A percentile compares a stretch with the other conserved stretches of the same genome.
phyloP scores from a whole-genome alignment of 768 basidiomycete species.

The Calocera cornea region DNA sequence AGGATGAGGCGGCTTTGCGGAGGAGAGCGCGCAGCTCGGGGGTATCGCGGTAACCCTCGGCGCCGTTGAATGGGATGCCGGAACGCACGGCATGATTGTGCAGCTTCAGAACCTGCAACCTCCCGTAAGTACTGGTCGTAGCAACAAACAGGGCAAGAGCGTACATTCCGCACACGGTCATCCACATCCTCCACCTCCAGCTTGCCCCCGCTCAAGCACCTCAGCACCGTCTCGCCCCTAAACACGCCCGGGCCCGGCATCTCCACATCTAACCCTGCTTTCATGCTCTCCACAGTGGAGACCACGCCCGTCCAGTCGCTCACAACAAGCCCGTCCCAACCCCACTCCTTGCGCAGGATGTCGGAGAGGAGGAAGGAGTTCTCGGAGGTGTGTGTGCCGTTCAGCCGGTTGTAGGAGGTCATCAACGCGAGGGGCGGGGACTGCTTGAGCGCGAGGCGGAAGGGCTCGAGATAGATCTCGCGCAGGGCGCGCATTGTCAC shows the following conservation, averaged over 20 bases:
- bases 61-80: constrained; percentile 41
- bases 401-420: constrained; percentile 22
- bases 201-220: constrained; percentile 21
- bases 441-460: constrained; percentile 21
- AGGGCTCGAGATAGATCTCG: constrained; percentile 27
- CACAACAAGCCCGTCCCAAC: constrained; percentile 24
- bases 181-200: constrained; percentile 29
- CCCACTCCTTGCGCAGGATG: constrained; percentile 24
- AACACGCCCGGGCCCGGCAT: constrained; percentile 28
- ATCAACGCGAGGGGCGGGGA: constrained; percentile 14
- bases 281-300: constrained; percentile 20
- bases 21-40: constrained; percentile 31
- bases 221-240: constrained; percentile 11
- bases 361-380: constrained; percentile 19
- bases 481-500: constrained; percentile 23
- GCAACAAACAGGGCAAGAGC: constrained; percentile 8
- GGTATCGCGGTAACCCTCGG: constrained; percentile 32
- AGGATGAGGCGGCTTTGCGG: constrained; percentile 27
- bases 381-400: constrained; percentile 24
- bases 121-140: not conserved
- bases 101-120: constrained; percentile 35
- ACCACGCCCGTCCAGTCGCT: constrained; percentile 20
- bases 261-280: constrained; percentile 23
- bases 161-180: constrained; percentile 33
- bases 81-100: constrained; percentile 36